These are phyloP conservation scores for Cadophora sp. DNA, from an alignment of 2,329 filamentous ascomycete genomes.

Conservation along the genomic window DNA sequence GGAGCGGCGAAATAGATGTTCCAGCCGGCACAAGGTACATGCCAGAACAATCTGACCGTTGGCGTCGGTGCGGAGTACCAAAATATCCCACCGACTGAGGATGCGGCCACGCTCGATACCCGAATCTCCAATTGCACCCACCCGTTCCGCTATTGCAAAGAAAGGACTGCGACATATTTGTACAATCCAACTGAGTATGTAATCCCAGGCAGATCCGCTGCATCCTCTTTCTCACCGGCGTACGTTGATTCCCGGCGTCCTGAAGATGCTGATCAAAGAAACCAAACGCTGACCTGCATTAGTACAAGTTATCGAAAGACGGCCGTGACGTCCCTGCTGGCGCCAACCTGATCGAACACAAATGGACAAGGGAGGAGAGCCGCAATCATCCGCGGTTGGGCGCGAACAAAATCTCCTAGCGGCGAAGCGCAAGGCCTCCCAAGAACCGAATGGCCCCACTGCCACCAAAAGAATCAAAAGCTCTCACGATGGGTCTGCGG, in stretches of 20 bases:
- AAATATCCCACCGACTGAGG: too few relatives aligned
- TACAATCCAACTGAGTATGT: conserved; percentile 18
- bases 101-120: too few relatives aligned
- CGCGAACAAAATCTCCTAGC: conserved; percentile 20
- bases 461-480: conserved; percentile 70
- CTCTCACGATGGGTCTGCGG: conserved; percentile 47
- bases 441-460: conserved; percentile 67
- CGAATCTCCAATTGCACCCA: conserved; percentile 19
- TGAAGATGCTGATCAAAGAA: conserved; percentile 8
- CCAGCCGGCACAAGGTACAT: too few relatives aligned
- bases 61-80: conserved; percentile 6
- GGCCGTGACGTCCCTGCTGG: background rate
- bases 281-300: conserved; percentile 21
- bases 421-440: conserved; percentile 74
- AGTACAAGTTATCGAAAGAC: conserved; percentile 11
- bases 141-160: conserved; percentile 17
- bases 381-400: conserved; percentile 16
- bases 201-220: conserved; percentile 20
- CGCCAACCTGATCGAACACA: background rate
- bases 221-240: conserved; percentile 13
- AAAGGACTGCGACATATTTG: conserved; percentile 16
- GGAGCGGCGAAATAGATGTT: too few relatives aligned
- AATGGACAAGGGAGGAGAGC: conserved; percentile 13
- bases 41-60: too few relatives aligned
- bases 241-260: conserved; percentile 17